Conservation (phyloP, 2,329 filamentous ascomycete genomes). For the Lecanicillium sp. region DNA sequence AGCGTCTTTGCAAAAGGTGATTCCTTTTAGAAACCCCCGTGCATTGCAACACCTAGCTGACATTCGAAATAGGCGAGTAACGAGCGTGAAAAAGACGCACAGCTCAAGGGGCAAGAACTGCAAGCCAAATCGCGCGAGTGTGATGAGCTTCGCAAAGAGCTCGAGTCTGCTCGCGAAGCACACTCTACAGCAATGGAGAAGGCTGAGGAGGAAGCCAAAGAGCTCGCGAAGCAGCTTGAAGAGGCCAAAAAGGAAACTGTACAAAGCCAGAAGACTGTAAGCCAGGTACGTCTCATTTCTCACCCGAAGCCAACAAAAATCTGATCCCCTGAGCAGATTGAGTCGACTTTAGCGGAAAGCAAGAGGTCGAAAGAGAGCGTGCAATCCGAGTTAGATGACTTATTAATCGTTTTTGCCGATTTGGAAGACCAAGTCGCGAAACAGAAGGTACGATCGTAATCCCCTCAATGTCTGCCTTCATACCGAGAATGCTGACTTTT, state of each 20-base stretch:
- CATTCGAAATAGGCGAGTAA: conserved; percentile 30
- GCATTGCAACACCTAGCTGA: neutral
- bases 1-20: conserved; percentile 54
- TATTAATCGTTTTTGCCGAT: conserved; percentile 75
- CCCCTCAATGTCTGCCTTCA: neutral
- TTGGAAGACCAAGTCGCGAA: conserved; percentile 69
- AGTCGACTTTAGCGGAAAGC: conserved; percentile 33
- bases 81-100: conserved; percentile 48
- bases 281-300: conserved; percentile 21
- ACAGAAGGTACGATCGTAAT: conserved; percentile 60
- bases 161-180: conserved; percentile 35
- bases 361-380: conserved; percentile 57
- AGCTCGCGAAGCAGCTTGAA: conserved; percentile 24
- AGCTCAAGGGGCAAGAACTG: conserved; percentile 42
- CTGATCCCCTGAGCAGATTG: conserved; percentile 22
- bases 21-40: neutral
- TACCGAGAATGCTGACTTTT: conserved; percentile 13
- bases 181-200: neutral
- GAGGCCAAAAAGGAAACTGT: conserved; percentile 18
- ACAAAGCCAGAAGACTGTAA: conserved; percentile 18
- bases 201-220: conserved; percentile 19
- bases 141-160: conserved; percentile 32
- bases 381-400: conserved; percentile 72
- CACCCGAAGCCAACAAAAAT: neutral
- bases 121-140: conserved; percentile 31